Conservation (phyloP, 2,329 filamentous ascomycete species). For the Parastagonospora avenae region DNA sequence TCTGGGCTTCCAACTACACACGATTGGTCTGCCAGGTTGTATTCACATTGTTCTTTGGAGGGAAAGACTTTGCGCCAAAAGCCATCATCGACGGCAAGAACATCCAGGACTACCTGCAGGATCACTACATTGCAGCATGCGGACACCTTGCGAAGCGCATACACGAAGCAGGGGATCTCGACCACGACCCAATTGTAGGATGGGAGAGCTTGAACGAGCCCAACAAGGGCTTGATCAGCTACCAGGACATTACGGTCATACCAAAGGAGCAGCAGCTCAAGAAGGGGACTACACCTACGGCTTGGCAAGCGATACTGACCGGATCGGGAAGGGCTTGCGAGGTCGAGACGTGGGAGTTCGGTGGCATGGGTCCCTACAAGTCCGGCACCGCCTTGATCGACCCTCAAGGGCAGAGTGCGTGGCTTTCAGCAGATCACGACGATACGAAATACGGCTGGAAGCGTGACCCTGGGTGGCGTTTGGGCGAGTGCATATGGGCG, state of each 20-base stretch:
- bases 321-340: constrained; percentile 92
- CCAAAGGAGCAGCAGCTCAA: constrained; percentile 88
- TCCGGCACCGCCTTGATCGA: constrained; percentile 83
- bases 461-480: constrained; percentile 82
- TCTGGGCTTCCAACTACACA: constrained; percentile 97
- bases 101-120: constrained; percentile 92
- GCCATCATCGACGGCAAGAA: constrained; percentile 94
- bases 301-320: constrained; percentile 90
- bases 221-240: constrained; percentile 83
- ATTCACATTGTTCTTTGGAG: constrained; percentile 93
- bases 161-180: constrained; percentile 85
- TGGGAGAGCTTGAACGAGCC: constrained; percentile 98
- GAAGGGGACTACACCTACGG: constrained; percentile 90
- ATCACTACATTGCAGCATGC: constrained; percentile 81
- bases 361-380: constrained; percentile 88
- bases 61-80: constrained; percentile 90
- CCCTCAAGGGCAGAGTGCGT: constrained; percentile 81
- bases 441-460: constrained; percentile 90
- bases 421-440: constrained; percentile 82
- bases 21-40: constrained; percentile 86
- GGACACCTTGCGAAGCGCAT: constrained; percentile 82
- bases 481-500: constrained; percentile 96
- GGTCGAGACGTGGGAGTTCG: constrained; percentile 91
- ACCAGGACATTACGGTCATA: constrained; percentile 78
- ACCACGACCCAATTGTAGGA: constrained; percentile 85